Percentiles rank a stretch among this genome's conserved stretches.
Evolutionary conservation across 1,284 basidiomycete species (phyloP).

Genomic region (Blastosporella zonata): DNA sequence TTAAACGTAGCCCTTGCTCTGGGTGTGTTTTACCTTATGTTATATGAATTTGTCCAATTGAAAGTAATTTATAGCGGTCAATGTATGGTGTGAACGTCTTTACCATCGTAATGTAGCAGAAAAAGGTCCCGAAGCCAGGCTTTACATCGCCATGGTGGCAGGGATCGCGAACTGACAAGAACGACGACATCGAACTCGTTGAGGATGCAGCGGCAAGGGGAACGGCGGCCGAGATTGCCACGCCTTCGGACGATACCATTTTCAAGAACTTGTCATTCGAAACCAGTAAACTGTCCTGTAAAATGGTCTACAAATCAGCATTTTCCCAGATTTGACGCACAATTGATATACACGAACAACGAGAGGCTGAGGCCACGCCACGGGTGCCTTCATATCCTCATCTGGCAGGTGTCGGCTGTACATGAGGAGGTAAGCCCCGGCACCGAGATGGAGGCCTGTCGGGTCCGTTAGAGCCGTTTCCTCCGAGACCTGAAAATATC

Average conservation of each 20-base stretch:
- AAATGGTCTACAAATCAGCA: neutral
- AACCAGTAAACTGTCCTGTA: constrained; percentile 31
- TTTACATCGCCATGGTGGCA: constrained; percentile 3
- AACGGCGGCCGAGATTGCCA: constrained; percentile 16
- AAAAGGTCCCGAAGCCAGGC: constrained; percentile 3
- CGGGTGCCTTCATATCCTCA: constrained; percentile 30
- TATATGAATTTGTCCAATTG: neutral
- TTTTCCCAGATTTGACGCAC: neutral
- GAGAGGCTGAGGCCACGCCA: constrained; percentile 38
- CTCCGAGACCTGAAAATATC: constrained; percentile 50
- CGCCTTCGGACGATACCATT: constrained; percentile 29
- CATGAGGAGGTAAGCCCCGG: constrained; percentile 71
- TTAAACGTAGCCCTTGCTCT: neutral
- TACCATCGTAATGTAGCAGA: constrained; percentile 1
- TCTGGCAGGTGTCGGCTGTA: constrained; percentile 57
- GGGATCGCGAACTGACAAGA: neutral
- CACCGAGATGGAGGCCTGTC: constrained; percentile 65
- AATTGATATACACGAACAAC: constrained; percentile 28
- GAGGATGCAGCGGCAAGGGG: neutral
- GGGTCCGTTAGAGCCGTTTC: constrained; percentile 63
- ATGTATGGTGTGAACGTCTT: neutral
- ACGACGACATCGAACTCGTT: constrained; percentile 4
- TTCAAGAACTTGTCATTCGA: constrained; percentile 34
- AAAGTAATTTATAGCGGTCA: neutral
- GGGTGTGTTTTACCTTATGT: neutral